A percentile compares a stretch with the other conserved stretches of the same genome.
Conservation (phyloP, 768 basidiomycete genomes). For the Boletus tomentosulus region DNA sequence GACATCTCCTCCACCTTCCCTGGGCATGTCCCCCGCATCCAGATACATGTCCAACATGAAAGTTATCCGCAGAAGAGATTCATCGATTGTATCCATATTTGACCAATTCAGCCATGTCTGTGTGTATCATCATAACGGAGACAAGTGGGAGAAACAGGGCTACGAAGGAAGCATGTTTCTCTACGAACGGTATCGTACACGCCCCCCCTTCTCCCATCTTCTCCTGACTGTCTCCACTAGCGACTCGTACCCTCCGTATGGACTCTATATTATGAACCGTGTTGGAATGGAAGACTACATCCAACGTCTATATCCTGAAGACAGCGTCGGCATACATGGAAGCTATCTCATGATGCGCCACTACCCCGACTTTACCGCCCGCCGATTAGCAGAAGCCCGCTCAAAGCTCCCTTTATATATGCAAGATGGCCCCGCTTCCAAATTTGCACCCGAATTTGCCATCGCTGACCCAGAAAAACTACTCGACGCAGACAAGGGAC, state of each 20-base stretch:
- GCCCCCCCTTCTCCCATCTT: neutral
- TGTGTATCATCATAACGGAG: constrained; percentile 69
- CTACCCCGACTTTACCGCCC: constrained; percentile 62
- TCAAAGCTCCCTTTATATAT: constrained; percentile 17
- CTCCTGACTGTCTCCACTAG: constrained; percentile 33
- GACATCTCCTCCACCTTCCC: constrained; percentile 6
- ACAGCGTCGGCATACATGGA: constrained; percentile 57
- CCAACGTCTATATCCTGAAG: constrained; percentile 72
- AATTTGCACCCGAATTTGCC: constrained; percentile 49
- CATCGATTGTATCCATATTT: constrained; percentile 74
- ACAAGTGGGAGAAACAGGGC: constrained; percentile 80
- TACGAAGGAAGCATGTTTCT: constrained; percentile 89
- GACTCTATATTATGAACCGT: constrained; percentile 81
- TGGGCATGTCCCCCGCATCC: constrained; percentile 60
- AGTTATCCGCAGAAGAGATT: constrained; percentile 73
- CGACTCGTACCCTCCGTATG: constrained; percentile 75
- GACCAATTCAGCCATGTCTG: constrained; percentile 89
- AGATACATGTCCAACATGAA: constrained; percentile 77
- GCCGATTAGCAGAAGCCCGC: constrained; percentile 39
- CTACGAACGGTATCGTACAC: constrained; percentile 60
- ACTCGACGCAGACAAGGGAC: constrained; percentile 50
- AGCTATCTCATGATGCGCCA: constrained; percentile 71
- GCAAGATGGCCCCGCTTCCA: constrained; percentile 34
- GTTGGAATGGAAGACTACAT: constrained; percentile 76
- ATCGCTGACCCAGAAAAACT: constrained; percentile 41